Evolutionary conservation across 2,329 filamentous ascomycete genomes (phyloP).

Genomic region (Conoideocrella luteorostrata): DNA sequence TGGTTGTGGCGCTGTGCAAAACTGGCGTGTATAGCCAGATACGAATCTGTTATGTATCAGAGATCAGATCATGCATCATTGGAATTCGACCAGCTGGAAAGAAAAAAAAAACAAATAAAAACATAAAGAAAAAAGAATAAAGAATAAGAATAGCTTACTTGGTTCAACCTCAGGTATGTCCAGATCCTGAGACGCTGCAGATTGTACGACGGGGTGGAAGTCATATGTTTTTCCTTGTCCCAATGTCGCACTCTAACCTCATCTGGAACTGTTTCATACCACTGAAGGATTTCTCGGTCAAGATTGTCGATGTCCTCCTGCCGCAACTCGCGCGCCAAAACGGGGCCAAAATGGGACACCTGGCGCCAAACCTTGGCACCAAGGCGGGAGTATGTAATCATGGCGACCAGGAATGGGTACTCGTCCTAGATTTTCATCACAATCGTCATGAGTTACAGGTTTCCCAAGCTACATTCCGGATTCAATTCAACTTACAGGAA

Average conservation of each 20-base stretch:
- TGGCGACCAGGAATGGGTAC: slow-evolving; percentile 68
- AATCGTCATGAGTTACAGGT: too few species aligned
- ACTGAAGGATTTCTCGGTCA: slow-evolving; percentile 77
- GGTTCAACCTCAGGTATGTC: slow-evolving; percentile 80
- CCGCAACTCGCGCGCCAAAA: slow-evolving; percentile 57
- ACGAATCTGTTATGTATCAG: slow-evolving; percentile 48
- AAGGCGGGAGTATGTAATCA: slow-evolving; percentile 79
- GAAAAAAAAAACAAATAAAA: too few species aligned
- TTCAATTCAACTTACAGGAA: slow-evolving; percentile 58
- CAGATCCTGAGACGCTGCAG: slow-evolving; percentile 71
- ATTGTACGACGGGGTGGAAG: slow-evolving; percentile 54
- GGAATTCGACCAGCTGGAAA: too few species aligned
- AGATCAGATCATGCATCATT: too few species aligned
- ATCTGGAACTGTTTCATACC: slow-evolving; percentile 71
- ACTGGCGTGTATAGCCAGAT: slow-evolving; percentile 85
- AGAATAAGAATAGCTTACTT: slow-evolving; percentile 33
- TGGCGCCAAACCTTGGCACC: slow-evolving; percentile 83
- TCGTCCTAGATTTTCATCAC: slow-evolving; percentile 43
- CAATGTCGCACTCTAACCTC: slow-evolving; percentile 54
- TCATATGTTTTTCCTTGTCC: slow-evolving; percentile 45
- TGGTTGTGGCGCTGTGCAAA: slow-evolving; percentile 76
- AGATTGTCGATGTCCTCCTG: slow-evolving; percentile 72
- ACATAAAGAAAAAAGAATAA: too few species aligned
- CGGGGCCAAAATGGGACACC: slow-evolving; percentile 60
- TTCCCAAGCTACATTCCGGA: too few species aligned